phyloP scores from a whole-genome alignment of 768 basidiomycete genomes.

The Pluteus cervinus region DNA sequence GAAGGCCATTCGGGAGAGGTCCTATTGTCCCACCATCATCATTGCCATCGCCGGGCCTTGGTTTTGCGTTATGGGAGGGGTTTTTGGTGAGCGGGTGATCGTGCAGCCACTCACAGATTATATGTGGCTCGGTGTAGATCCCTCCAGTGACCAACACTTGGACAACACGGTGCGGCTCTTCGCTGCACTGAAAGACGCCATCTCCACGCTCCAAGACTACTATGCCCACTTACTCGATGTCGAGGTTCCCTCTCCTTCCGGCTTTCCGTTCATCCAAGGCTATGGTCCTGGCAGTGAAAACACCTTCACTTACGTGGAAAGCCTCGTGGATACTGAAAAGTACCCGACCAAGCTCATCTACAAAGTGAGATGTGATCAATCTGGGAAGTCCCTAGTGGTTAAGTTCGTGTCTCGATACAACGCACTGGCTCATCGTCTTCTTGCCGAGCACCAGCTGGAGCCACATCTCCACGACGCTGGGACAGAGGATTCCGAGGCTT shows the following conservation, averaged over 20 bases:
- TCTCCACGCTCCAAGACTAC: constrained; percentile 2
- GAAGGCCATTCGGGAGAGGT: constrained; percentile 15
- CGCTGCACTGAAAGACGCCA: constrained; percentile 1
- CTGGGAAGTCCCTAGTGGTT: background rate
- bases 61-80: constrained; percentile 11
- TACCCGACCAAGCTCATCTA: background rate
- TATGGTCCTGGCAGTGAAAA: background rate
- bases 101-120: constrained; percentile 7
- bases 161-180: background rate
- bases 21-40: constrained; percentile 14
- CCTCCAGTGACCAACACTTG: background rate
- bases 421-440: constrained; percentile 5
- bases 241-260: background rate
- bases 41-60: constrained; percentile 14
- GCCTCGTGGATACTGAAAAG: background rate
- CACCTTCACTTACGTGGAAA: background rate
- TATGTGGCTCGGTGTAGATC: constrained; percentile 5
- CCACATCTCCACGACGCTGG: background rate
- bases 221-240: constrained; percentile 1
- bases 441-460: background rate
- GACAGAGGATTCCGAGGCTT: no score
- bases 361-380: background rate
- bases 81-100: constrained; percentile 4
- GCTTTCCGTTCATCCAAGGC: background rate
- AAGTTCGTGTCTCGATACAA: constrained; percentile 3